These are phyloP conservation scores for Blastomyces silverae DNA, from an alignment of 2,329 filamentous ascomycete genomes.

Conservation along the genomic window DNA sequence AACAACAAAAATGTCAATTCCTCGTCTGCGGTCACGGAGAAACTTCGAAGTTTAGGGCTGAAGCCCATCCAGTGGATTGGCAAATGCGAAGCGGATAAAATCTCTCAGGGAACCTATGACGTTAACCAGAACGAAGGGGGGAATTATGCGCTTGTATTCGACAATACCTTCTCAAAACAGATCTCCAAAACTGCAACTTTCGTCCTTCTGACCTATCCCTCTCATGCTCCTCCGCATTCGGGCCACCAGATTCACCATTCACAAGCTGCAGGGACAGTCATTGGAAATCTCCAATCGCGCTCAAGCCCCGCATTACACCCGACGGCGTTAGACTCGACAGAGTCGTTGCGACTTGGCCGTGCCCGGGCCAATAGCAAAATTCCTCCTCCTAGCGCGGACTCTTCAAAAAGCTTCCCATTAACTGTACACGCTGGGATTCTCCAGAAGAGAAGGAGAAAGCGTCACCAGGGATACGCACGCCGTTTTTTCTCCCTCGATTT, in stretches of 20 bases:
- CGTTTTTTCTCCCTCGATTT: slow-evolving; percentile 96
- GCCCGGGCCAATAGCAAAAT: slow-evolving; percentile 13
- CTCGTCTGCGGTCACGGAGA: slow-evolving; percentile 64
- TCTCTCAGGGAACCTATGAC: slow-evolving; percentile 82
- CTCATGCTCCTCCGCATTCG: slow-evolving; percentile 50
- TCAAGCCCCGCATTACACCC: slow-evolving; percentile 38
- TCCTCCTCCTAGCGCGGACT: slow-evolving; percentile 24
- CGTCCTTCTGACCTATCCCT: slow-evolving; percentile 88
- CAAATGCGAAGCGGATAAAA: slow-evolving; percentile 94
- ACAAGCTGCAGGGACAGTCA: slow-evolving; percentile 41
- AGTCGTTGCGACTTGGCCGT: slow-evolving; percentile 43
- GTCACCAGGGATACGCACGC: slow-evolving; percentile 85
- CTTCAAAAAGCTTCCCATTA: slow-evolving; percentile 27
- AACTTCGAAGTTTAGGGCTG: slow-evolving; percentile 55
- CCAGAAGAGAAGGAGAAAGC: slow-evolving; percentile 85
- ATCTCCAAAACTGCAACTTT: slow-evolving; percentile 92
- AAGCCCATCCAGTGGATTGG: slow-evolving; percentile 71
- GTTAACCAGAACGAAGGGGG: slow-evolving; percentile 68
- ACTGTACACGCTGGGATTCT: slow-evolving; percentile 77
- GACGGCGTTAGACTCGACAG: slow-evolving; percentile 44
- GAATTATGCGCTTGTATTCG: slow-evolving; percentile 94
- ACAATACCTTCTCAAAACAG: slow-evolving; percentile 97
- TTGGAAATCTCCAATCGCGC: not conserved
- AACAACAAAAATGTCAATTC: slow-evolving; percentile 47
- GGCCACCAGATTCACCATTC: slow-evolving; percentile 45